These are phyloP conservation scores for Oenanthe javanica DNA, from an alignment of 140 eudicot genomes.

Conservation along the genomic window DNA sequence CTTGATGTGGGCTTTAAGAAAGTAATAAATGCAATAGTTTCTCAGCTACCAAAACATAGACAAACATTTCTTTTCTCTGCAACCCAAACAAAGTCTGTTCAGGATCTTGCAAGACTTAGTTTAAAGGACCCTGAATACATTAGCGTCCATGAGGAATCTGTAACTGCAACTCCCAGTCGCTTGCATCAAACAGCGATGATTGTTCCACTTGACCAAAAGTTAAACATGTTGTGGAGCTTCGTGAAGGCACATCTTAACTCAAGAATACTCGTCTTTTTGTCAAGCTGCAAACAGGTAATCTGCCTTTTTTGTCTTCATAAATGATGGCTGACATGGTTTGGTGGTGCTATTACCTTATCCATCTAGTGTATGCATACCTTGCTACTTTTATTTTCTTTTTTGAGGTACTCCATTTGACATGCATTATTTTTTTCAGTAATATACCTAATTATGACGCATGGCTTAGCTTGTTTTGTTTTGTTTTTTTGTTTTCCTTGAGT, in stretches of 20 bases:
- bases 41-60: conserved; percentile 77
- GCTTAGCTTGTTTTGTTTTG: background rate
- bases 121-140: conserved; percentile 88
- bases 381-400: background rate
- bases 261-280: conserved; percentile 79
- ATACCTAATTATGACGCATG: background rate
- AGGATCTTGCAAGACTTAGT: conserved; percentile 91
- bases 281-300: conserved; percentile 86
- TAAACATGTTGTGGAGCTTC: conserved; percentile 92
- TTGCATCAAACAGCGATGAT: conserved; percentile 68
- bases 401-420: background rate
- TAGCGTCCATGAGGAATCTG: conserved; percentile 81
- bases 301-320: background rate
- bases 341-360: background rate
- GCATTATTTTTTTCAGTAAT: background rate
- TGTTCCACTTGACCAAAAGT: conserved; percentile 82
- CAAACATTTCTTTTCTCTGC: conserved; percentile 95
- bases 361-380: background rate
- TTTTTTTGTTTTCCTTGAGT: background rate
- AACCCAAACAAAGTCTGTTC: conserved; percentile 94
- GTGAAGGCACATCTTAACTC: conserved; percentile 74
- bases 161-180: conserved; percentile 67
- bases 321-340: background rate
- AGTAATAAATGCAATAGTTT: conserved; percentile 72
- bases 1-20: conserved; percentile 81